A percentile compares a stretch with the other conserved stretches of the same genome.
phyloP scores from a whole-genome alignment of 371 early-diverging fungal species.

The Thermomucor indicae-seudaticae region DNA sequence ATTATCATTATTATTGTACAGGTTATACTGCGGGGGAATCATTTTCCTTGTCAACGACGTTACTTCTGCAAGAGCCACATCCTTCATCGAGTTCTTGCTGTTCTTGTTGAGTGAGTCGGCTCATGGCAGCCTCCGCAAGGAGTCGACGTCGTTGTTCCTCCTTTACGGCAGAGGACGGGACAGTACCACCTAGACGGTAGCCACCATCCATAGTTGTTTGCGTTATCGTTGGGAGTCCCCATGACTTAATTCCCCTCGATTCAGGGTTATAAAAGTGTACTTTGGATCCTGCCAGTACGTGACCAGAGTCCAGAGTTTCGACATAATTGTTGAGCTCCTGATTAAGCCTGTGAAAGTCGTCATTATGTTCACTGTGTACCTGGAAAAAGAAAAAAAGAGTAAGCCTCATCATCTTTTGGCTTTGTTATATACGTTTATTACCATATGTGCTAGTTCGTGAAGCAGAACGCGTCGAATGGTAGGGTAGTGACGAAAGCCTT shows the following conservation, averaged over 20 bases:
- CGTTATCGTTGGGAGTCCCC: constrained; percentile 20
- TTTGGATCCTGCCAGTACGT: constrained; percentile 45
- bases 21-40: no score
- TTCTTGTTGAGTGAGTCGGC: constrained; percentile 43
- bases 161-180: no score
- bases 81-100: constrained; percentile 49
- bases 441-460: constrained; percentile 90
- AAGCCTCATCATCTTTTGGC: not conserved
- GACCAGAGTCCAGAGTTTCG: constrained; percentile 60
- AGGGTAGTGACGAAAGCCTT: constrained; percentile 83
- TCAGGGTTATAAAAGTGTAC: constrained; percentile 39
- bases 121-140: constrained; percentile 32
- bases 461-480: constrained; percentile 72
- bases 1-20: no score
- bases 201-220: constrained; percentile 21
- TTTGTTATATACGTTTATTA: constrained; percentile 1
- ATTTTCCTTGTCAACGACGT: not conserved
- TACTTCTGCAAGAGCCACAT: constrained; percentile 24
- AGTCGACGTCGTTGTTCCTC: constrained; percentile 24
- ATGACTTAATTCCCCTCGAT: no score
- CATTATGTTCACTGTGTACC: constrained; percentile 80
- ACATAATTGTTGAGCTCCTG: constrained; percentile 76
- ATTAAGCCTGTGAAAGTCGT: constrained; percentile 77
- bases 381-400: not conserved
- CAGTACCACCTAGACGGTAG: constrained; percentile 36